These are phyloP conservation scores for Coemansia furcata DNA, from an alignment of 192 early-diverging fungal species.

Conservation along the genomic window DNA sequence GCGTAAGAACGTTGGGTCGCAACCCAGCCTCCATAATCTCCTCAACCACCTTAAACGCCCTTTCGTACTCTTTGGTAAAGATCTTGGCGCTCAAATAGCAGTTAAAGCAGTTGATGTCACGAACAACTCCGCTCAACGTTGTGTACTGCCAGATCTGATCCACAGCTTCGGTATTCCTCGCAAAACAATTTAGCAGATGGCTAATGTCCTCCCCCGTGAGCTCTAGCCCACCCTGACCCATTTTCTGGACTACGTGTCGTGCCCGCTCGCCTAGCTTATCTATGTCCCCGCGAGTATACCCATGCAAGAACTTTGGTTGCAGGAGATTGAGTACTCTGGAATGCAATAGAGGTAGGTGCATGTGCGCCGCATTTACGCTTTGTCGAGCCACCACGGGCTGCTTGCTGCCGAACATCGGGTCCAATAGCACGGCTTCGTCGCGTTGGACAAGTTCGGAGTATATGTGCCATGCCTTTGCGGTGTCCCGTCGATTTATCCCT, in stretches of 20 bases:
- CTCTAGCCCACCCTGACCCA: neutral
- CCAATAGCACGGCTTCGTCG: neutral
- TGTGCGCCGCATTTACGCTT: neutral
- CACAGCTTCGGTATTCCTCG: conserved; percentile 4
- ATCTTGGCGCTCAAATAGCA: conserved; percentile 22
- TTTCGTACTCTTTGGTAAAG: conserved; percentile 1
- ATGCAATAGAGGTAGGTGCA: neutral
- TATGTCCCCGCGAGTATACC: neutral
- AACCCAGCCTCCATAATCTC: conserved; percentile 21
- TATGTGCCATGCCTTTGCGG: neutral
- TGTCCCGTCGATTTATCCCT: neutral
- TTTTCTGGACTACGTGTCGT: neutral
- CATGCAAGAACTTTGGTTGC: neutral
- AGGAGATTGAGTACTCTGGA: neutral
- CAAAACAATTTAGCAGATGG: conserved; percentile 14
- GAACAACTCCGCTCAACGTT: conserved; percentile 19
- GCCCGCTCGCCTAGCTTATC: neutral
- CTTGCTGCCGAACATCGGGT: neutral
- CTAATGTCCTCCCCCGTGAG: neutral
- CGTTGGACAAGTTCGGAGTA: neutral
- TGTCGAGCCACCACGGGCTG: neutral
- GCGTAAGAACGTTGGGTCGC: conserved; percentile 21
- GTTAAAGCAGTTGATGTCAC: conserved; percentile 32
- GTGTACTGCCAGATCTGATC: conserved; percentile 37
- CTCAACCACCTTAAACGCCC: conserved; percentile 15